These are phyloP conservation scores for Trichoderma sp. DNA, from an alignment of 2,329 filamentous ascomycete genomes.

Conservation along the genomic window DNA sequence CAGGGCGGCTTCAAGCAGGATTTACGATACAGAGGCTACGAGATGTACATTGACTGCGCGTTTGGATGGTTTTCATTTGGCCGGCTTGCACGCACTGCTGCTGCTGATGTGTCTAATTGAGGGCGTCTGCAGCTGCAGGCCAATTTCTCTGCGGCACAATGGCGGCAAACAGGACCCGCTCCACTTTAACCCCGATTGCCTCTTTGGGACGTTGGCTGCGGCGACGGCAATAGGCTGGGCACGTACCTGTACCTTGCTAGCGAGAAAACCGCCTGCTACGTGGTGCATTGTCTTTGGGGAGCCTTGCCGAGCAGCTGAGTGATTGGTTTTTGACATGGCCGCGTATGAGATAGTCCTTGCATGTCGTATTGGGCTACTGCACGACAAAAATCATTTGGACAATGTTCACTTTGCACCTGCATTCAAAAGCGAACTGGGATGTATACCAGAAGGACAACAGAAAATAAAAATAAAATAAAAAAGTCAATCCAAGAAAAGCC, in stretches of 20 bases:
- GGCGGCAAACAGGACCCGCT: conserved; percentile 9
- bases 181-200: conserved; percentile 17
- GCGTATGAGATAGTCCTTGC: neutral
- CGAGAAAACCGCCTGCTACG: neutral
- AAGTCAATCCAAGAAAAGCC: neutral
- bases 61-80: neutral
- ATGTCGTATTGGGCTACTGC: neutral
- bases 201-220: conserved; percentile 11
- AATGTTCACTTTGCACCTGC: neutral
- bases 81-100: neutral
- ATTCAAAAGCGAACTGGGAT: neutral
- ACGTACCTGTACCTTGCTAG: neutral
- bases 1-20: neutral
- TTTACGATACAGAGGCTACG: neutral
- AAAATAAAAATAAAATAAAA: neutral
- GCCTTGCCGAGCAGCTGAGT: neutral
- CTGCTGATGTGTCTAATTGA: neutral
- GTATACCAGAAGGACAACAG: neutral
- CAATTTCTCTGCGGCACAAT: conserved; percentile 7
- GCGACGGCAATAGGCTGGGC: neutral
- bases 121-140: neutral
- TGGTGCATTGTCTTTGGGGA: neutral
- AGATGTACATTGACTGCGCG: neutral
- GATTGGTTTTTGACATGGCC: neutral
- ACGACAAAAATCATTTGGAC: neutral